Evolutionary conservation across 1,139 yeast species (phyloP).

Genomic region (Geotrichum reessii): DNA sequence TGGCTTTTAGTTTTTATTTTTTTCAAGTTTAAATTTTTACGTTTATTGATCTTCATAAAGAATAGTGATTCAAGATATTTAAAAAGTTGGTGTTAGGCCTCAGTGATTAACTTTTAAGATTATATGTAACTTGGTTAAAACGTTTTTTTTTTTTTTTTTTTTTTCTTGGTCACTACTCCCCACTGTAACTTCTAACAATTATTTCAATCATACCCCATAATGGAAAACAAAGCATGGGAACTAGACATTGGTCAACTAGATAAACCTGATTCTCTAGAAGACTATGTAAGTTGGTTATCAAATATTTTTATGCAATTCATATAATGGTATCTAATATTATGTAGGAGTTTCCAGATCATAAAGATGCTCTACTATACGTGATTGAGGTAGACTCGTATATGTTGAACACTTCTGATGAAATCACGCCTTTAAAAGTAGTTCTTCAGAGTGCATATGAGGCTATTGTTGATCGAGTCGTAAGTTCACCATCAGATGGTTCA

Average conservation of each 20-base stretch:
- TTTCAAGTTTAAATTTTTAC: neutral
- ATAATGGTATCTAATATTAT: neutral
- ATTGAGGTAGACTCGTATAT: conserved; percentile 36
- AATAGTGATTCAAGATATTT: no score
- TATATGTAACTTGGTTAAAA: neutral
- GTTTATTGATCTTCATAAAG: no score
- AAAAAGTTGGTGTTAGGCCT: neutral
- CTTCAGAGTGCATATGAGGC: conserved; percentile 32
- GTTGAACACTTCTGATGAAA: conserved; percentile 23
- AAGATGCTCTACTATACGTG: conserved; percentile 36
- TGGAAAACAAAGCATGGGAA: conserved; percentile 6
- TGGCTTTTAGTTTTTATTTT: no score
- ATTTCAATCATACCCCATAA: neutral
- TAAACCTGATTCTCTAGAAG: conserved; percentile 4
- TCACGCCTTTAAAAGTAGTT: conserved; percentile 23
- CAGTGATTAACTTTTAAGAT: neutral
- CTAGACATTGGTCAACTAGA: conserved; percentile 4
- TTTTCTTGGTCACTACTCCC: neutral
- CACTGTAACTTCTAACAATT: neutral
- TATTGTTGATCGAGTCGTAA: conserved; percentile 31
- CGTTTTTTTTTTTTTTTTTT: neutral
- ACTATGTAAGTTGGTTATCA: conserved; percentile 2
- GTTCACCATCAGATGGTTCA: conserved; percentile 30
- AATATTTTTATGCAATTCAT: neutral
- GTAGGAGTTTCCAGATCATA: conserved; percentile 27